These are phyloP conservation scores for Phanerochaete carnosa DNA, from an alignment of 768 basidiomycete genomes.

Conservation along the genomic window DNA sequence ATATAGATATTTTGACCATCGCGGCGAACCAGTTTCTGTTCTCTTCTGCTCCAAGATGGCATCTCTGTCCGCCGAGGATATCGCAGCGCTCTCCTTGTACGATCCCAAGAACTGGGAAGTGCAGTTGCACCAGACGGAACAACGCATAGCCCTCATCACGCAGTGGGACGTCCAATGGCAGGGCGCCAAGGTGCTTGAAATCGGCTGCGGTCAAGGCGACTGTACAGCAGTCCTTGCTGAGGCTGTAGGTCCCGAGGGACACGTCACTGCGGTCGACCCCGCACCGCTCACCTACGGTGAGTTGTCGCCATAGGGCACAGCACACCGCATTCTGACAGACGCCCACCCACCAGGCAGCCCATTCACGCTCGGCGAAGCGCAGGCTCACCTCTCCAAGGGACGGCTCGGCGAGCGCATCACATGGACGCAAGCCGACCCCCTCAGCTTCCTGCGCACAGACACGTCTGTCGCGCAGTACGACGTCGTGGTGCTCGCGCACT, in stretches of 20 bases:
- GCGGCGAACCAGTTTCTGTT: too few species aligned
- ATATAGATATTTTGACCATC: too few species aligned
- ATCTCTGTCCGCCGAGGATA: background rate
- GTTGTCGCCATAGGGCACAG: conserved; percentile 1
- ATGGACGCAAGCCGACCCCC: conserved; percentile 30
- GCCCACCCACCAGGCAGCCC: conserved; percentile 26
- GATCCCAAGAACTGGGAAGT: background rate
- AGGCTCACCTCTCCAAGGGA: conserved; percentile 26
- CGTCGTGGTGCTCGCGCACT: conserved; percentile 31
- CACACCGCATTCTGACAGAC: background rate
- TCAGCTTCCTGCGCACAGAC: conserved; percentile 7
- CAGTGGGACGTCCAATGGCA: conserved; percentile 24
- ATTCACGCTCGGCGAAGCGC: conserved; percentile 35
- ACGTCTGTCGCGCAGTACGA: background rate
- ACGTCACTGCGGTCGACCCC: conserved; percentile 38
- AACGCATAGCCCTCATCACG: conserved; percentile 31
- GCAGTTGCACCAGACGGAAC: conserved; percentile 20
- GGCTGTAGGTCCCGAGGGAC: conserved; percentile 32
- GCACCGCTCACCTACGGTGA: conserved; percentile 34
- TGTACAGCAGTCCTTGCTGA: conserved; percentile 34
- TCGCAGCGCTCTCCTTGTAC: conserved; percentile 18
- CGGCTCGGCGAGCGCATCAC: conserved; percentile 33
- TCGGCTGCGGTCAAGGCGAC: conserved; percentile 42
- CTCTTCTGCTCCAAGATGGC: background rate
- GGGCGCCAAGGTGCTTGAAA: conserved; percentile 33